These are phyloP conservation scores for Chimonanthus praecox DNA, from an alignment of 164 flowering plant genomes.

Conservation along the genomic window DNA sequence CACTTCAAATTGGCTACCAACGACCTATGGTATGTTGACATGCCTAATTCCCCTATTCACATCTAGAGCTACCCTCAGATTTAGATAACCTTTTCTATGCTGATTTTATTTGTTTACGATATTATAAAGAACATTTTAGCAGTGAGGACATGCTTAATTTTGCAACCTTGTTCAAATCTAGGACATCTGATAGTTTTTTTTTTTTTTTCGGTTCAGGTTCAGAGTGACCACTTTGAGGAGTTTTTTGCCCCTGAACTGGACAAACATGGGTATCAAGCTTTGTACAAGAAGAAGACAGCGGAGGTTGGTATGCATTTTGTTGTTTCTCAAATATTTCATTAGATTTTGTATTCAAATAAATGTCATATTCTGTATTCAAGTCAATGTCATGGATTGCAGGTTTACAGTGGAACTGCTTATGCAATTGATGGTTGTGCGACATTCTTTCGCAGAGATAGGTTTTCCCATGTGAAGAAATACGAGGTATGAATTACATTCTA, in stretches of 20 bases:
- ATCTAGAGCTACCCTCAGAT: neutral
- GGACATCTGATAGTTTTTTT: neutral
- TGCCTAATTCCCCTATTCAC: neutral
- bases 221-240: slow-evolving; percentile 88
- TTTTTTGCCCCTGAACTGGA: slow-evolving; percentile 92
- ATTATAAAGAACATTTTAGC: neutral
- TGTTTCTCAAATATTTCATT: neutral
- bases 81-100: neutral
- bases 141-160: neutral
- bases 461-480: slow-evolving; percentile 91
- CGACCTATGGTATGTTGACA: neutral
- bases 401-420: slow-evolving; percentile 46
- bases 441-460: slow-evolving; percentile 90
- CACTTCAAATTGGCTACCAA: neutral
- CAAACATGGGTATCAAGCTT: slow-evolving; percentile 90
- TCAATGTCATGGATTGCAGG: slow-evolving; percentile 36
- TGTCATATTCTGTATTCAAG: neutral
- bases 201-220: slow-evolving; percentile 55
- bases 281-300: slow-evolving; percentile 80
- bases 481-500: slow-evolving; percentile 43
- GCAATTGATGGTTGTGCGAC: slow-evolving; percentile 96
- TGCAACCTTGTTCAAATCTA: neutral
- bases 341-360: neutral
- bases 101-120: neutral
- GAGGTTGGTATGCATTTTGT: slow-evolving; percentile 47